These are phyloP conservation scores for Mucor saturninus DNA, from an alignment of 371 early-diverging fungal species.

Conservation along the genomic window DNA sequence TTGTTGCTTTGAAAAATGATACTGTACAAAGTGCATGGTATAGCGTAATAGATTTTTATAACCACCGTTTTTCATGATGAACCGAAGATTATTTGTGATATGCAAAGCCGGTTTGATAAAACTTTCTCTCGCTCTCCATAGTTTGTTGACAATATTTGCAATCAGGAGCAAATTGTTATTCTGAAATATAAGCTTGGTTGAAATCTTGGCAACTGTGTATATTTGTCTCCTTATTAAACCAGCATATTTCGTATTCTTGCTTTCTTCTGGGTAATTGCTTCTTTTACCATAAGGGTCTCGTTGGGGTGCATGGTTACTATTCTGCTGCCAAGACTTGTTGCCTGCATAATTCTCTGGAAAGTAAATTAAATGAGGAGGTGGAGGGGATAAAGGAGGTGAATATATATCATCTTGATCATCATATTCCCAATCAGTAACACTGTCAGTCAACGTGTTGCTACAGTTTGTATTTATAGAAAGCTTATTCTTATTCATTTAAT, in stretches of 20 bases:
- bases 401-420: constrained; percentile 1
- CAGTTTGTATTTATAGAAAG: too few species aligned
- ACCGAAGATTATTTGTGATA: background rate
- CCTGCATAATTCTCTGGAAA: constrained; percentile 8
- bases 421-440: background rate
- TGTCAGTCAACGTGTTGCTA: too few species aligned
- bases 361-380: constrained; percentile 6
- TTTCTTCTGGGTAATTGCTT: too few species aligned
- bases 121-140: constrained; percentile 8
- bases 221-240: constrained; percentile 6
- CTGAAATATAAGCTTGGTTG: constrained; percentile 7
- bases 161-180: constrained; percentile 16
- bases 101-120: background rate
- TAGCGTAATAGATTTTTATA: background rate
- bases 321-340: background rate
- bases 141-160: constrained; percentile 2
- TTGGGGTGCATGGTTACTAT: background rate
- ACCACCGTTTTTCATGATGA: constrained; percentile 1
- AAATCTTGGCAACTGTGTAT: constrained; percentile 10
- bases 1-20: constrained; percentile 8
- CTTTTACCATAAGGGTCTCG: background rate
- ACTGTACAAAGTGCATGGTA: background rate
- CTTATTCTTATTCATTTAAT: too few species aligned
- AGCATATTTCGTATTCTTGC: background rate
- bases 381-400: background rate